Evolutionary conservation across 208 protist genomes (phyloP), one percentile per base, ranked within the genome.

Genomic region (Borovskyia barvae): DNA sequence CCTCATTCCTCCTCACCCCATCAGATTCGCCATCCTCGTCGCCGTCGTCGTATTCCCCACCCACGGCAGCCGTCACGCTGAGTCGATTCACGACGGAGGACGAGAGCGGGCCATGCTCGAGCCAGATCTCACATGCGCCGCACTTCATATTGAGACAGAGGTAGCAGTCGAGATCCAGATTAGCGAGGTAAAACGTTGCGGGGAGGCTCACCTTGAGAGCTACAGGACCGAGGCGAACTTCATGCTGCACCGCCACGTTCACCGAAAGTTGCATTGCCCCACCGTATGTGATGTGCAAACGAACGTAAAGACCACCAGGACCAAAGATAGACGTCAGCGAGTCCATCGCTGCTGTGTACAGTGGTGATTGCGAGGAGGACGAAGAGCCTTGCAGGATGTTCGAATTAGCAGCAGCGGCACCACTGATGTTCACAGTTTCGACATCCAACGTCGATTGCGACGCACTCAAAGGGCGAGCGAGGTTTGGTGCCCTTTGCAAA

Each of bases 251-350:
- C 2, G 76, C 68, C 3, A 61, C 72, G 33, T 66, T 70, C 3
- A 86, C 33, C 5, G 77, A 75, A 2, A 94, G 29, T 17, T 75
- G 66, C 67, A 94, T 61, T 17, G 77, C 49, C 4, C 88, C 88
- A 30, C 88, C 88, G 53, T 94, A 94, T 22, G 88, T 94, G 5
- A 90, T 53, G 69, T 94, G 88, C 3, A 94, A 64, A 26, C 77
- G 75, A 2, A 94, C 36, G 53, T 82, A 78, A 30, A 94, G 62
- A 9, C 88, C 88, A 26, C 66, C 61, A 7, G 61, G 53, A 1
- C 87, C 87, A 3, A 90, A 28, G 29, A 82, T 67, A 0, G 72
- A 55, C 1, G 78, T 68, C 8, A 93, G 55, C 9, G 56, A 20
- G 57, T 92, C 72, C 5, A 46, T 30, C 20, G 41, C 20, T 9